Base-by-base conservation (phyloP, 2,329 filamentous ascomycete genomes). In the Pyrenophora seminiperda region DNA sequence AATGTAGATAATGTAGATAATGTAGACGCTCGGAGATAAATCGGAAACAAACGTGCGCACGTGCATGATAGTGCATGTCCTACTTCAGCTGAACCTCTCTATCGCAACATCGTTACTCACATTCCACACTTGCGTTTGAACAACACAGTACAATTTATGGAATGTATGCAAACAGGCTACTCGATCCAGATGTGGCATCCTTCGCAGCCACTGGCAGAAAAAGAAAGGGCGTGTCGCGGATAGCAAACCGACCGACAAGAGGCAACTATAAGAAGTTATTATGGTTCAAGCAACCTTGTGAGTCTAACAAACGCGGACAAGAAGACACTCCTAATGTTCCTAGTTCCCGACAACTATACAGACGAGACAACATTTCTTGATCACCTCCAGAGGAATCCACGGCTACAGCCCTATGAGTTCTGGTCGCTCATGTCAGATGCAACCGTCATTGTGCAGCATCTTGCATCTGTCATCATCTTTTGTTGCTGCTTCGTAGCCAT, bases 321-420 rank as follows among this genome's bases (percentile, higher is more conserved):
- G 22, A 20, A 29, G 10, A 15, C 15, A 19, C 11, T 22, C 38
- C 56, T 66, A 24, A 53, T 40, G 27, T 31, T 9, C 14, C 27
- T 61, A 92, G 90, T 95, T 70, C 92, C 94, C n/a, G 94, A 99
- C 73, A 99, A 99, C 73, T 97, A 97, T 72, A 97, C 94, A 32
- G 94, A 99, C 71, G 91, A 94, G 70, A 90, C 90, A 53, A 97
- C 94, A 1, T 99, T 99, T 66, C 86, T 99, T 60, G 93, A 97
- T 69, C 91, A 96, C 65, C 84, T 99, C 14, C 93, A 99, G 73
- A 85, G 92, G 39, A 99, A 99, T 72, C 93, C 93, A 4, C 87
- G 92, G 32, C 83, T 97, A 43, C 88, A 94, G 60, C 93, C 93
- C 0, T 99, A 99, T 73, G 92, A 97, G 68, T 99, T 99, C 75